A percentile compares a stretch with the other conserved stretches of the same genome.
Evolutionary conservation across 202 grass and related monocot genomes (phyloP).

Genomic region (Setaria viridis): DNA sequence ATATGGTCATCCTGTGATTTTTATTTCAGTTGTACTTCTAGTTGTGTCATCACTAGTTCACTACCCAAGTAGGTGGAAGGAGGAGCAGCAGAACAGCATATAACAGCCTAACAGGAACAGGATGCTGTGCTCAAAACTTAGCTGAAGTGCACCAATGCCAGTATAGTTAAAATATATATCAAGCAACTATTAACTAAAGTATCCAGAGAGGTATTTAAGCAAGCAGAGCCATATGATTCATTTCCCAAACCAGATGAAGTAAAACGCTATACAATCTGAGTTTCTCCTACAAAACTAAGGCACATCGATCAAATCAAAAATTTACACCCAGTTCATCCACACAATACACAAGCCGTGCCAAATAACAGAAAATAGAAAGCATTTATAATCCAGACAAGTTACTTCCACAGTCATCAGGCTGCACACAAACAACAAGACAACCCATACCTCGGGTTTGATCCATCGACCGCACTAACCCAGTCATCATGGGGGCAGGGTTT

Average conservation of each 20-base stretch:
- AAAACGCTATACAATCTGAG: neutral
- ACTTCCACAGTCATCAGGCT: neutral
- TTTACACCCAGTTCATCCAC: neutral
- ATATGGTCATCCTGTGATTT: neutral
- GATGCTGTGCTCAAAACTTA: neutral
- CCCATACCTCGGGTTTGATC: slow-evolving; percentile 75
- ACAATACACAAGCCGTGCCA: neutral
- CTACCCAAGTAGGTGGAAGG: neutral
- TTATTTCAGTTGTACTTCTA: neutral
- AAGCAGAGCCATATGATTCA: neutral
- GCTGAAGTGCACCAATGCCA: neutral
- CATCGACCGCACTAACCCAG: slow-evolving; percentile 91
- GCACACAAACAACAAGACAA: neutral
- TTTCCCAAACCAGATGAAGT: neutral
- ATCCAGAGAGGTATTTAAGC: neutral
- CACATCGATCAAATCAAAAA: neutral
- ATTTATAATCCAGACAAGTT: neutral
- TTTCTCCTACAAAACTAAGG: neutral
- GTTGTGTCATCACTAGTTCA: neutral
- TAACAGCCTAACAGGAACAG: neutral
- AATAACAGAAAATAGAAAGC: neutral
- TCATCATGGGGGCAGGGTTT: slow-evolving; percentile 84
- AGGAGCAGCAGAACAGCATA: neutral
- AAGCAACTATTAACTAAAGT: neutral
- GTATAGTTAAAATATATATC: neutral